phyloP scores from a whole-genome alignment of 2,329 filamentous ascomycete species.

The Epichloe glyceriae region DNA sequence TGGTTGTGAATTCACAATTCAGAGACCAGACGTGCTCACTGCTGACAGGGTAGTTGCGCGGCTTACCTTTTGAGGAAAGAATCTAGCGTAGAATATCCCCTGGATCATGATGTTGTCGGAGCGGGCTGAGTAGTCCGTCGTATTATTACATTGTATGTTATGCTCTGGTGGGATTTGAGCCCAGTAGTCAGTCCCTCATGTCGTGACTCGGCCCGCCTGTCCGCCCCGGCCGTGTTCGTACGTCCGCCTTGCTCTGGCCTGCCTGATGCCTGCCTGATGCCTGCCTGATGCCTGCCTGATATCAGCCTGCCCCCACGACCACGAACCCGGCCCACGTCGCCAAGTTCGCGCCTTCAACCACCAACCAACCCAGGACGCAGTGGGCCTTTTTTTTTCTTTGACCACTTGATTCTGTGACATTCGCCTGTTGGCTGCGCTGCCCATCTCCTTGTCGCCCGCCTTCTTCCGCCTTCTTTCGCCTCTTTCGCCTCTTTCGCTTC shows the following conservation, averaged over 20 bases:
- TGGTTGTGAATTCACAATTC: too few relatives aligned
- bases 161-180: not conserved
- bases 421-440: not conserved
- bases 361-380: not conserved
- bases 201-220: not conserved
- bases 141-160: too few relatives aligned
- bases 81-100: slow-evolving; percentile 58
- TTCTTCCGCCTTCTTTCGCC: not conserved
- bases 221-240: too few relatives aligned
- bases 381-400: not conserved
- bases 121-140: too few relatives aligned
- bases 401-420: not conserved
- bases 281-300: not conserved
- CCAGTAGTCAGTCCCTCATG: too few relatives aligned
- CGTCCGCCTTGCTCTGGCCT: too few relatives aligned
- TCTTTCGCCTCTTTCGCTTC: not conserved
- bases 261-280: too few relatives aligned
- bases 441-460: not conserved
- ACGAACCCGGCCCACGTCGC: not conserved
- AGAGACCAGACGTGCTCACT: too few relatives aligned
- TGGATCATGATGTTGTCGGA: slow-evolving; percentile 41
- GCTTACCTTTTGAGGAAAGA: slow-evolving; percentile 49
- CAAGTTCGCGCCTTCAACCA: not conserved
- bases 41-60: too few relatives aligned
- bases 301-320: not conserved